Conservation (phyloP, 2,329 filamentous ascomycete genomes). For the Monosporascus ibericus region DNA sequence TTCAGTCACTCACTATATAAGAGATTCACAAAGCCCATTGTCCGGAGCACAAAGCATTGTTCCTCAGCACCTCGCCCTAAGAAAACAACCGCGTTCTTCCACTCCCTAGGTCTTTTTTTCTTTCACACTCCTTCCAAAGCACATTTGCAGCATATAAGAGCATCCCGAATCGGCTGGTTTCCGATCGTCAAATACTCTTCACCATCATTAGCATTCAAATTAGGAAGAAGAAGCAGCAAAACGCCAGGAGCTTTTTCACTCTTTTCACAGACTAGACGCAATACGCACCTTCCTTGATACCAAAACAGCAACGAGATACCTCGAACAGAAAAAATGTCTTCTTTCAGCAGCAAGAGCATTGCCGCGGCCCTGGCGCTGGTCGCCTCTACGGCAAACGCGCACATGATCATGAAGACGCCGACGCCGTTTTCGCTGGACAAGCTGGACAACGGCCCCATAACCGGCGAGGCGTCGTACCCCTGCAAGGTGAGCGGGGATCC, state of each 20-base stretch:
- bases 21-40: background rate
- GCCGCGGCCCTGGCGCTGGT: conserved; percentile 41
- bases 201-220: background rate
- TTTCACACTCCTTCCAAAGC: background rate
- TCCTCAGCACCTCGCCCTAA: background rate
- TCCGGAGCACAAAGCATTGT: background rate
- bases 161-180: background rate
- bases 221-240: background rate
- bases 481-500: conserved; percentile 48
- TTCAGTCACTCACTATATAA: background rate
- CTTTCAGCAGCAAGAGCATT: conserved; percentile 13
- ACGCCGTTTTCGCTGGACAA: conserved; percentile 41
- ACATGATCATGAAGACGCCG: conserved; percentile 58
- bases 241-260: background rate
- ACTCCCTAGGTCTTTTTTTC: background rate
- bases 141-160: background rate
- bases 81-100: background rate
- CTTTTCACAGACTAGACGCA: too few species aligned
- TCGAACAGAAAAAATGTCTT: background rate
- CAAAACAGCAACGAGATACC: background rate
- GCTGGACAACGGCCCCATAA: conserved; percentile 54
- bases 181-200: background rate
- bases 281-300: background rate
- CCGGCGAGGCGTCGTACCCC: conserved; percentile 50
- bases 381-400: conserved; percentile 44